phyloP scores from a whole-genome alignment of 306 rosid species.

The Urtica urens region DNA sequence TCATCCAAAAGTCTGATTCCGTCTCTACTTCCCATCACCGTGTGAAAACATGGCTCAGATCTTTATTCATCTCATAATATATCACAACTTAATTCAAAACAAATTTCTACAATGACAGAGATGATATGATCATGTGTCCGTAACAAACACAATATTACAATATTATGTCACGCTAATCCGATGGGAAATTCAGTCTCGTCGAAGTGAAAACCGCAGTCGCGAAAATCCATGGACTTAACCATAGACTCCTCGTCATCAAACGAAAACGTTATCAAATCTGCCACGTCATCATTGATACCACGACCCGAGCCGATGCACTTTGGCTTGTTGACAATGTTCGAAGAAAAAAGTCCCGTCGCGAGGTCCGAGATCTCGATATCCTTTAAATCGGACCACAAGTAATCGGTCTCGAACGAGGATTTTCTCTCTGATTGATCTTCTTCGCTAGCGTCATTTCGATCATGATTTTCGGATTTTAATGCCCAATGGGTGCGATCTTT shows the following conservation, averaged over 20 bases:
- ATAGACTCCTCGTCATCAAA: conserved; percentile 24
- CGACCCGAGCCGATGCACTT: background rate
- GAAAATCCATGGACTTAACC: conserved; percentile 21
- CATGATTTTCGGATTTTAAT: background rate
- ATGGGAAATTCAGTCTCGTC: conserved; percentile 16
- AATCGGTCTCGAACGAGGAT: conserved; percentile 14
- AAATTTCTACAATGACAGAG: too few relatives aligned
- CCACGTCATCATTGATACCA: conserved; percentile 15
- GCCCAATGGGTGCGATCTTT: background rate
- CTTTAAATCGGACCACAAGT: conserved; percentile 41
- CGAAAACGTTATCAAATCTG: conserved; percentile 21
- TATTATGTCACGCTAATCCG: background rate
- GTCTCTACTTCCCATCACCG: too few relatives aligned
- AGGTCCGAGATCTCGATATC: conserved; percentile 31
- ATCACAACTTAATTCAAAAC: background rate
- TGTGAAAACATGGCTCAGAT: background rate
- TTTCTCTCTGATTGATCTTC: conserved; percentile 6
- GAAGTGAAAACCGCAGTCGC: conserved; percentile 15
- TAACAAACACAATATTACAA: background rate
- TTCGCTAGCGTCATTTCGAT: conserved; percentile 20
- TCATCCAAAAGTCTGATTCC: too few relatives aligned
- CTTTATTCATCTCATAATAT: background rate
- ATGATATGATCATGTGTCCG: background rate
- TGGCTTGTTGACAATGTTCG: too few relatives aligned
- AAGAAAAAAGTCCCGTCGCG: background rate